These are phyloP conservation scores for Exophiala xenobiotica DNA, from an alignment of 2,329 filamentous ascomycete genomes.

Conservation along the genomic window DNA sequence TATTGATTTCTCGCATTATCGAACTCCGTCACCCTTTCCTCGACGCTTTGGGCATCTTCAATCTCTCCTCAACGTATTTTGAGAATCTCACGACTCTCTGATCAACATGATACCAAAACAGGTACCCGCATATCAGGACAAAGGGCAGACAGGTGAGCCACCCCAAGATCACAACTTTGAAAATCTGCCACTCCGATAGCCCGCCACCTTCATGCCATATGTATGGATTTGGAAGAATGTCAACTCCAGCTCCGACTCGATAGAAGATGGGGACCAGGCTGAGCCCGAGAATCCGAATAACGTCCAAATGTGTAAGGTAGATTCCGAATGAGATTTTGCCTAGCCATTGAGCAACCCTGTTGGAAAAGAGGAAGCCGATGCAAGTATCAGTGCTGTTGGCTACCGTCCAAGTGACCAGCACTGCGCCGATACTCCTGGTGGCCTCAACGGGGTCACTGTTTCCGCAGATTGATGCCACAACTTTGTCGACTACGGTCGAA, in stretches of 20 bases:
- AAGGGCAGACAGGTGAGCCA: neutral
- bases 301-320: slow-evolving; percentile 58
- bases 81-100: neutral
- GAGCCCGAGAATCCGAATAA: slow-evolving; percentile 1
- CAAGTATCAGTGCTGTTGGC: neutral
- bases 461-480: neutral
- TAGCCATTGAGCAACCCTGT: slow-evolving; percentile 59
- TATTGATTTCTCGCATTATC: too few relatives aligned
- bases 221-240: neutral
- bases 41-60: neutral
- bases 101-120: slow-evolving; percentile 1
- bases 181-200: neutral
- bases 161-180: neutral
- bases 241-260: neutral
- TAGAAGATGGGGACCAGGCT: neutral
- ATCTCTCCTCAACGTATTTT: neutral
- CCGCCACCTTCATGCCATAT: neutral
- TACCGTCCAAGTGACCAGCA: neutral
- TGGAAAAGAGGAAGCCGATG: slow-evolving; percentile 51
- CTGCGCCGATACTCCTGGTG: neutral
- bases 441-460: slow-evolving; percentile 2
- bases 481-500: neutral
- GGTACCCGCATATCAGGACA: slow-evolving; percentile 1
- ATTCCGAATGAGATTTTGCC: slow-evolving; percentile 62
- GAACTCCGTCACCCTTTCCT: neutral